Evolutionary conservation across 2,329 filamentous ascomycete genomes (phyloP), one percentile per base, ranked within the genome.

Genomic region (Sarocladium oryzae): DNA sequence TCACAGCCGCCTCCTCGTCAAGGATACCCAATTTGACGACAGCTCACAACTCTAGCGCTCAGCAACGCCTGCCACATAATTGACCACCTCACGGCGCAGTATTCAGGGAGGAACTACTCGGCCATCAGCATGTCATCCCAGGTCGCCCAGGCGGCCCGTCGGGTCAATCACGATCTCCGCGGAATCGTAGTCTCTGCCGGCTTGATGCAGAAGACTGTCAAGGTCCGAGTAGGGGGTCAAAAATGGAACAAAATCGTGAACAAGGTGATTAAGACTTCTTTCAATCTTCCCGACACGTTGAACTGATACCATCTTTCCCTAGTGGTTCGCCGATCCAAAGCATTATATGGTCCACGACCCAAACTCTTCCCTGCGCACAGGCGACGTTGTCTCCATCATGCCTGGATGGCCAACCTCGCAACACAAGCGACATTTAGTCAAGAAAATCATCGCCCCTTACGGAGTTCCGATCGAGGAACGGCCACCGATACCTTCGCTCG

Each of bases 261-360:
- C 64, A 92, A 92, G 76, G 87, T 88, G 65, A 51, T 64, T 54
- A 15, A 13, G 28, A 7, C n/a, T n/a, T n/a, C n/a, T n/a, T n/a
- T n/a, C n/a, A n/a, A n/a, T n/a, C n/a, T n/a, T n/a, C n/a, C n/a
- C 16, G 5, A 37, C 16, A n/a, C n/a, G 35, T 16, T 37, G 35
- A 37, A n/a, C n/a, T n/a, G n/a, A 7, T 37, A n/a, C n/a, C 16
- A 7, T n/a, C n/a, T 18, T 37, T 23, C 57, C 86, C 73, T 77
- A 71, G 69, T 70, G 64, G 71, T 91, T 86, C 66, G 78, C 83
- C 60, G 71, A 77, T 40, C 78, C 80, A 20, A 73, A 77, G 56
- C 78, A 81, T 57, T 78, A 85, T 63, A 80, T 92, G 26, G 87
- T 91, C 33, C 86, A 89, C 72, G 88, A 93, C 67, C 88, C 88